These are phyloP conservation scores for Cucurbitaria berberidis DNA, from an alignment of 2,329 filamentous ascomycete genomes.

Conservation along the genomic window DNA sequence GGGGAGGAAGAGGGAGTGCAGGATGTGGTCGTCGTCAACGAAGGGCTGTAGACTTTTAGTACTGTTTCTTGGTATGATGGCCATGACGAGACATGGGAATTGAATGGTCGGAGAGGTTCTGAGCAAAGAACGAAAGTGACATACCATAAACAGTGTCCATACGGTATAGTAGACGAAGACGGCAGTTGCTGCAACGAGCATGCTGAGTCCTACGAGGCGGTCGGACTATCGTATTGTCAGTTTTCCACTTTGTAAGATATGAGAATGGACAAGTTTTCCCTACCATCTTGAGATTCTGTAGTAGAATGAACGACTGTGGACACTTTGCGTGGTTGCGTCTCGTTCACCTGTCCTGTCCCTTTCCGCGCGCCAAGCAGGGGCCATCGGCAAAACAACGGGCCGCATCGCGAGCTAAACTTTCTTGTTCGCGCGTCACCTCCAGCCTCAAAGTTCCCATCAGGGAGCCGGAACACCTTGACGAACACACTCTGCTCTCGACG, in stretches of 20 bases:
- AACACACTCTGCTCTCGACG: neutral
- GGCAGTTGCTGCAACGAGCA: constrained; percentile 74
- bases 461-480: neutral
- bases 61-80: neutral
- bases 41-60: constrained; percentile 71
- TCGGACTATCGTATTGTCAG: constrained; percentile 73
- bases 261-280: neutral
- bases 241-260: neutral
- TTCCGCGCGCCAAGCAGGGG: constrained; percentile 14
- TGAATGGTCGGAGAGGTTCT: neutral
- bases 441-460: constrained; percentile 2
- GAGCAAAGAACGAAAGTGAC: constrained; percentile 10
- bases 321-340: constrained; percentile 10
- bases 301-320: constrained; percentile 19
- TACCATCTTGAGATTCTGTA: constrained; percentile 39
- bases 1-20: constrained; percentile 94
- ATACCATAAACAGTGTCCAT: constrained; percentile 97
- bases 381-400: constrained; percentile 24
- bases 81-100: neutral
- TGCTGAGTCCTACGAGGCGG: constrained; percentile 78
- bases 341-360: constrained; percentile 24
- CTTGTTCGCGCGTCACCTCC: constrained; percentile 22
- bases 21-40: constrained; percentile 90
- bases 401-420: constrained; percentile 34
- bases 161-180: constrained; percentile 93